phyloP scores from a whole-genome alignment of 2,329 filamentous ascomycete genomes.

The Fusarium continuum region DNA sequence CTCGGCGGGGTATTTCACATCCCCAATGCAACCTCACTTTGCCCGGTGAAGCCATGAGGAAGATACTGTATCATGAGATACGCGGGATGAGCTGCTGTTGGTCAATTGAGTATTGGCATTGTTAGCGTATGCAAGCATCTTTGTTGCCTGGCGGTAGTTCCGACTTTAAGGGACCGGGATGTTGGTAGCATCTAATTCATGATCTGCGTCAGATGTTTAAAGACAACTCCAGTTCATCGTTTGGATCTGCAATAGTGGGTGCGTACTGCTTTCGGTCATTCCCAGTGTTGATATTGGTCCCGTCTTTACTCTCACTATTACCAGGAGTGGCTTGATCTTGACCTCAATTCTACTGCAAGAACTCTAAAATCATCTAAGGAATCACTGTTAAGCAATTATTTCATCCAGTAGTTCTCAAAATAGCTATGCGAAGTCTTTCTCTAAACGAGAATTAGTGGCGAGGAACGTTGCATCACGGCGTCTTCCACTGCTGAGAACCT shows the following conservation, averaged over 20 bases:
- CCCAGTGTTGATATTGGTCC: neutral
- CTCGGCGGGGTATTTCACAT: slow-evolving; percentile 10
- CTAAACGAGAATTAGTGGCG: slow-evolving; percentile 5
- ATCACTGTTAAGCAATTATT: neutral
- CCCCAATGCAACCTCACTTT: slow-evolving; percentile 15
- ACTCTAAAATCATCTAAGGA: neutral
- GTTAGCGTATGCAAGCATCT: slow-evolving; percentile 7
- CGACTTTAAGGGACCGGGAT: neutral
- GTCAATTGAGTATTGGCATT: slow-evolving; percentile 15
- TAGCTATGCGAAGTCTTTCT: slow-evolving; percentile 11
- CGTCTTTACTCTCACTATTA: neutral
- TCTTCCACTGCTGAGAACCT: slow-evolving; percentile 7
- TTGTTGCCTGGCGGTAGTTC: slow-evolving; percentile 10
- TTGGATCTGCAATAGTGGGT: slow-evolving; percentile 1
- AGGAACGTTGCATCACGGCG: slow-evolving; percentile 27
- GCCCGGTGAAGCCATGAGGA: slow-evolving; percentile 23
- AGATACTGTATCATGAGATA: slow-evolving; percentile 23
- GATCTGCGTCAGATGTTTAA: slow-evolving; percentile 17
- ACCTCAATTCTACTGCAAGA: neutral
- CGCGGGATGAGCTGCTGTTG: slow-evolving; percentile 4
- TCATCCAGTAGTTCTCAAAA: neutral
- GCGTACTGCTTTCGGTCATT: neutral
- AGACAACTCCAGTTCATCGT: neutral
- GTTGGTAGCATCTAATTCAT: neutral
- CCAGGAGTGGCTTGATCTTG: neutral